Percentiles rank a stretch among this genome's conserved stretches.
Evolutionary conservation across 192 early-diverging fungal genomes (phyloP).

Genomic region (Coemansia sp.): DNA sequence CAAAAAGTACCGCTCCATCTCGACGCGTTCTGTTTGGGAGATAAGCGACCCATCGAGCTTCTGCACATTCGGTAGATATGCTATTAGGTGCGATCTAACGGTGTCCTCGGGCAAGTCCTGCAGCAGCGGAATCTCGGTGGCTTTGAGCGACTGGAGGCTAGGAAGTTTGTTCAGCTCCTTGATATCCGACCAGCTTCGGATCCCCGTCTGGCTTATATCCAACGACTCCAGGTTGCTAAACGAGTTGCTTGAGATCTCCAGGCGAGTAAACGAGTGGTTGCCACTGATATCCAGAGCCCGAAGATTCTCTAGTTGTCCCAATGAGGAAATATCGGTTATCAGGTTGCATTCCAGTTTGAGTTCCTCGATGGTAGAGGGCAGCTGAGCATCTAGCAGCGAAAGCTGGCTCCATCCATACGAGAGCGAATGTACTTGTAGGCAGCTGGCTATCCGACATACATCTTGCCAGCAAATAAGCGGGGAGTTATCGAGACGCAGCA

Average conservation of each 20-base stretch:
- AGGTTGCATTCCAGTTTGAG: slow-evolving; percentile 35
- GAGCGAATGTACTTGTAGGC: background rate
- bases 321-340: slow-evolving; percentile 11
- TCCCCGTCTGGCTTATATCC: slow-evolving; percentile 23
- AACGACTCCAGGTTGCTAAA: slow-evolving; percentile 13
- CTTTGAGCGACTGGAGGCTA: slow-evolving; percentile 5
- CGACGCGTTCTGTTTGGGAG: slow-evolving; percentile 26
- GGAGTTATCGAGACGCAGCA: background rate
- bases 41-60: slow-evolving; percentile 35
- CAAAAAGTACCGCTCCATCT: slow-evolving; percentile 51
- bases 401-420: slow-evolving; percentile 10
- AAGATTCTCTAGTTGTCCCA: slow-evolving; percentile 9
- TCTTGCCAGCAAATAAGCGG: background rate
- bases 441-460: background rate
- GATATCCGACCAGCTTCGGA: slow-evolving; percentile 8
- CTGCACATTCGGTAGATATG: slow-evolving; percentile 8
- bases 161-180: background rate
- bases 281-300: slow-evolving; percentile 21
- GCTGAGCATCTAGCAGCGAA: background rate
- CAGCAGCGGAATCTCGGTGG: slow-evolving; percentile 8
- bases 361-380: slow-evolving; percentile 7
- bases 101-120: background rate
- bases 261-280: slow-evolving; percentile 3
- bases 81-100: slow-evolving; percentile 13
- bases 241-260: background rate